Evolutionary conservation across 805 yeast genomes (phyloP), one percentile per base, ranked within the genome.

Genomic region (Ogataea chonburiensis): DNA sequence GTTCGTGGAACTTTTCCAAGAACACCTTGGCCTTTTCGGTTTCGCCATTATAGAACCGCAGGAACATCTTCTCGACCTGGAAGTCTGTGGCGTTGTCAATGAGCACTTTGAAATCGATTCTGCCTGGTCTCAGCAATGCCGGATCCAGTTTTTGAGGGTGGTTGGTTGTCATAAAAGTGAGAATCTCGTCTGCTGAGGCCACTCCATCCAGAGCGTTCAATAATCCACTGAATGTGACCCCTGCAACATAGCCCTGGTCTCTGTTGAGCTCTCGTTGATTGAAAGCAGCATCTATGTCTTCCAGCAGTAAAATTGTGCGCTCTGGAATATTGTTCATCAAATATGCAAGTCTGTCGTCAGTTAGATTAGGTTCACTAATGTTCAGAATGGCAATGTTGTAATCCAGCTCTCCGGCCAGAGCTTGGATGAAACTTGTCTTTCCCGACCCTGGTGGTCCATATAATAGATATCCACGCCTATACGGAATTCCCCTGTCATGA

Each of bases 391-490:
- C 94, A 50, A 93, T 93, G 60, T 89, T 89, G 61, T 93, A 93
- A 61, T 93, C 97, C 52, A 93, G 68, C 46, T 88, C 95, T 24
- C 98, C 98, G 0, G 98, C 98, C 34, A 93, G 66, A 0, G 98
- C 97, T 60, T 91, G 98, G 37, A 93, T 91, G 47, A 87, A 87
- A 53, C 95, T 84, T 2, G 98, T 88, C 57, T 93, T 93, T 40
- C 98, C 98, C 47, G 91, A 79, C 1, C 98, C 98, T 2, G 98
- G 98, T 0, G 98, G 98, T 0, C 98, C 98, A 61, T 86, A 91
- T 18, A 93, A 66, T 33, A 93, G 67, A 54, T 93, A 93, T 0
- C 98, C 98, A 51, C 98, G 71, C 59, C 98, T 73, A 57, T 93
- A 93, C 0, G 98, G 98, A 34, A 93, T 93, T n/a, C 98, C 98